These are phyloP conservation scores for Maudiozyma barnettii DNA, from an alignment of 805 yeast genomes.

Conservation along the genomic window DNA sequence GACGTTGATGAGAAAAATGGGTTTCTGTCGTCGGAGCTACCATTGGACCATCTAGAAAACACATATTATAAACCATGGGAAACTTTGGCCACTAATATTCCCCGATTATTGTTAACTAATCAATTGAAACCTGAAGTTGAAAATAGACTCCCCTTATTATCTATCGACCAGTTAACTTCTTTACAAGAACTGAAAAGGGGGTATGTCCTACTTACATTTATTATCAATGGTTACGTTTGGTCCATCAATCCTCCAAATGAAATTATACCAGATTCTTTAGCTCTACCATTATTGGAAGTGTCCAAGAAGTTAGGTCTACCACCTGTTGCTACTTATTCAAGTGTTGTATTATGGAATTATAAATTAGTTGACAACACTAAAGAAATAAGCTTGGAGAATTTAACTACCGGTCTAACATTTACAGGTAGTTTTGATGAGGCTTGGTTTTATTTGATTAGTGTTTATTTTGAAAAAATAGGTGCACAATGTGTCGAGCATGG, in stretches of 20 bases:
- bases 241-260: conserved; percentile 54
- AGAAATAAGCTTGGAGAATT: conserved; percentile 50
- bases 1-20: conserved; percentile 67
- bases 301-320: conserved; percentile 61
- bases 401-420: conserved; percentile 73
- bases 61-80: conserved; percentile 76
- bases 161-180: conserved; percentile 30
- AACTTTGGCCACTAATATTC: conserved; percentile 49
- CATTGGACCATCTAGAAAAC: conserved; percentile 50
- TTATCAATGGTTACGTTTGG: conserved; percentile 90
- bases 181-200: conserved; percentile 65
- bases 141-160: conserved; percentile 43
- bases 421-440: conserved; percentile 87
- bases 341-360: conserved; percentile 83
- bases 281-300: conserved; percentile 58
- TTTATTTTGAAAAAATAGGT: conserved; percentile 75
- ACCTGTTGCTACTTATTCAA: conserved; percentile 82
- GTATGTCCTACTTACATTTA: conserved; percentile 64
- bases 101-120: conserved; percentile 53
- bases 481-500: conserved; percentile 63
- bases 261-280: conserved; percentile 54
- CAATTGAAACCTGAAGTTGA: conserved; percentile 57
- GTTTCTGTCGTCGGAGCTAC: conserved; percentile 63
- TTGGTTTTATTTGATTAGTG: conserved; percentile 88
- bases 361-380: conserved; percentile 38